Evolutionary conservation across 2,329 filamentous ascomycete genomes (phyloP).

Genomic region (Monosporascus sp.): DNA sequence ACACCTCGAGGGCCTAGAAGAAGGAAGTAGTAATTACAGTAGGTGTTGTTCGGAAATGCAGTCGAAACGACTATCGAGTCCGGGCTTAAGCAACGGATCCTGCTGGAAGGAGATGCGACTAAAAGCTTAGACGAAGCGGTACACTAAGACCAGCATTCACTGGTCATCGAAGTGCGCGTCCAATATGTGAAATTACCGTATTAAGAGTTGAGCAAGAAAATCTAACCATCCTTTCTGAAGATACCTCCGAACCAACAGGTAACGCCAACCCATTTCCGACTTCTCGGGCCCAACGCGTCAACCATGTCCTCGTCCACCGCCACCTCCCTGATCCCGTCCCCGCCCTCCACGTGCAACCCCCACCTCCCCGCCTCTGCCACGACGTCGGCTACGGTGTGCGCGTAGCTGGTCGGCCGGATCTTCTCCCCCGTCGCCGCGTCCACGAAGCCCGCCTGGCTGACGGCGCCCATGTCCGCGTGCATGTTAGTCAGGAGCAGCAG

Average conservation of each 20-base stretch:
- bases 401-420: conserved; percentile 54
- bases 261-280: conserved; percentile 58
- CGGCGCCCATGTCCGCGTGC: conserved; percentile 58
- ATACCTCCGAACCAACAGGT: conserved; percentile 49
- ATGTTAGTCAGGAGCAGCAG: conserved; percentile 61
- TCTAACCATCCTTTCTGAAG: conserved; percentile 28
- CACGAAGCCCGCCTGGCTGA: conserved; percentile 58
- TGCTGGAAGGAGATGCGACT: too few species aligned
- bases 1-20: too few species aligned
- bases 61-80: too few species aligned
- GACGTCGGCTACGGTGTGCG: conserved; percentile 47
- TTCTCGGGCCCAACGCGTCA: conserved; percentile 53
- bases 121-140: too few species aligned
- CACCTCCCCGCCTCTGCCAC: conserved; percentile 40
- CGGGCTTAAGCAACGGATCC: too few species aligned
- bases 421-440: conserved; percentile 48
- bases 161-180: too few species aligned
- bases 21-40: too few species aligned
- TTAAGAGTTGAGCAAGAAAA: too few species aligned
- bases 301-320: conserved; percentile 49
- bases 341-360: conserved; percentile 39
- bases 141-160: too few species aligned
- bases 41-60: too few species aligned
- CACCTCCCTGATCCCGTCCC: conserved; percentile 33
- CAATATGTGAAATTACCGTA: too few species aligned